Conservation (phyloP, 2,329 filamentous ascomycete genomes). For the Ceratocystis variospora region DNA sequence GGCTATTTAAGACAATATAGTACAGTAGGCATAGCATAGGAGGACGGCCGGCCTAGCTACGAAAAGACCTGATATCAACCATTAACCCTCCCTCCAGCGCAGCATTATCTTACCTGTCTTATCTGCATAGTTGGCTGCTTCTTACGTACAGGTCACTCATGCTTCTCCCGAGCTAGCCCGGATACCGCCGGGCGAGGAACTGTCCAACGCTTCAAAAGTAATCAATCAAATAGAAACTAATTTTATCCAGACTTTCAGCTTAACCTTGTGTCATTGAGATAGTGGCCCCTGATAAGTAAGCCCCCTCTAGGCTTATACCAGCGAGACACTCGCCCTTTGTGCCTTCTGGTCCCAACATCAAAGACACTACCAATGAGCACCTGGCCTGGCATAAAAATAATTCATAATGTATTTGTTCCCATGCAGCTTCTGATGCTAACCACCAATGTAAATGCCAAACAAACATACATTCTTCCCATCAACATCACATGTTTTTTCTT, state of each 20-base stretch:
- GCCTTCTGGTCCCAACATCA: not conserved
- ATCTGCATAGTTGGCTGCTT: not conserved
- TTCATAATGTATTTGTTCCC: not conserved
- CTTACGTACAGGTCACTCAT: not conserved
- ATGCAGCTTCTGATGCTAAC: not conserved
- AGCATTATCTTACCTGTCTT: not conserved
- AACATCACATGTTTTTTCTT: not conserved
- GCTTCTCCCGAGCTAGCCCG: not conserved
- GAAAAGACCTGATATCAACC: not conserved
- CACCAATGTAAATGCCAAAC: not conserved
- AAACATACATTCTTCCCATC: not conserved
- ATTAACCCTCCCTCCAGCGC: not conserved
- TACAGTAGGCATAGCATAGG: not conserved
- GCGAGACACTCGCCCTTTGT: not conserved
- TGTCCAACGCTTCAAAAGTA: not conserved
- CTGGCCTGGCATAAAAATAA: not conserved
- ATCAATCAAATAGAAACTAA: not conserved
- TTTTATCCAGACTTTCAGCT: not conserved
- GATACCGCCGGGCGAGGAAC: constrained; percentile 2
- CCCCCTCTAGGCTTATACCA: not conserved
- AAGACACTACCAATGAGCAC: not conserved
- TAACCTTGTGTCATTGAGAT: not conserved
- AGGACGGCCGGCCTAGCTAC: not conserved
- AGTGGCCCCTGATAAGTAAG: not conserved
- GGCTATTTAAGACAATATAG: not conserved